phyloP scores from a whole-genome alignment of 2,329 filamentous ascomycete species.

The Periconia sp. region DNA sequence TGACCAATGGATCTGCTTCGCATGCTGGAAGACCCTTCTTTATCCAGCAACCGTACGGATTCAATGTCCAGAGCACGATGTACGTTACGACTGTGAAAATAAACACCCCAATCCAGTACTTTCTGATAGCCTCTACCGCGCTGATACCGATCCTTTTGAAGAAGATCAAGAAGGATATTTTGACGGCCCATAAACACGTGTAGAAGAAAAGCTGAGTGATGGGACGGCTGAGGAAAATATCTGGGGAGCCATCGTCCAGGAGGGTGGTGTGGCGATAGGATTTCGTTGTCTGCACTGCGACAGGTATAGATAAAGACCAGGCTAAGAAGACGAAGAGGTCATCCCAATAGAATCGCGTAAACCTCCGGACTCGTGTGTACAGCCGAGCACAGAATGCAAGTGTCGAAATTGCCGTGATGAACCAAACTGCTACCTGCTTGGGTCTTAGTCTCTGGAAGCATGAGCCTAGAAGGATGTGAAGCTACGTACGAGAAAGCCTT shows the following conservation, averaged over 20 bases:
- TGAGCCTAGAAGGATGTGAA: too few species aligned
- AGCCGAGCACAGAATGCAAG: constrained; percentile 5
- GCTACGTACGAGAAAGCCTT: too few species aligned
- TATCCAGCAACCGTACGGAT: constrained; percentile 7
- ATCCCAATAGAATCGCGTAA: constrained; percentile 15
- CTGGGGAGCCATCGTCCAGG: background rate
- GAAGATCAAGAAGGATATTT: constrained; percentile 12
- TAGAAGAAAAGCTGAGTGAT: constrained; percentile 11
- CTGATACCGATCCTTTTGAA: constrained; percentile 8
- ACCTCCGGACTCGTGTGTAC: constrained; percentile 6
- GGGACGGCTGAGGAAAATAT: constrained; percentile 8
- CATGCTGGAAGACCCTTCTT: constrained; percentile 4
- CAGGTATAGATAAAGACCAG: constrained; percentile 4
- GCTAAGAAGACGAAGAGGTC: constrained; percentile 11
- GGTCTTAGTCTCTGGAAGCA: too few species aligned
- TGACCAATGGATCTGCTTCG: constrained; percentile 3
- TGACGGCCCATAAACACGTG: constrained; percentile 10
- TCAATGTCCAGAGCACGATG: constrained; percentile 1
- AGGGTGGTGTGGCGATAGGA: background rate
- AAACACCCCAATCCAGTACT: constrained; percentile 6
- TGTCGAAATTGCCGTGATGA: constrained; percentile 1
- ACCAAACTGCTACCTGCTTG: constrained; percentile 5
- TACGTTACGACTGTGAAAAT: constrained; percentile 5
- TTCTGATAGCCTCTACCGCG: constrained; percentile 1
- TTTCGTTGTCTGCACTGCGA: background rate